These are phyloP conservation scores for Coniferiporia sulphurascens DNA, from an alignment of 1,284 basidiomycete genomes.

Conservation along the genomic window DNA sequence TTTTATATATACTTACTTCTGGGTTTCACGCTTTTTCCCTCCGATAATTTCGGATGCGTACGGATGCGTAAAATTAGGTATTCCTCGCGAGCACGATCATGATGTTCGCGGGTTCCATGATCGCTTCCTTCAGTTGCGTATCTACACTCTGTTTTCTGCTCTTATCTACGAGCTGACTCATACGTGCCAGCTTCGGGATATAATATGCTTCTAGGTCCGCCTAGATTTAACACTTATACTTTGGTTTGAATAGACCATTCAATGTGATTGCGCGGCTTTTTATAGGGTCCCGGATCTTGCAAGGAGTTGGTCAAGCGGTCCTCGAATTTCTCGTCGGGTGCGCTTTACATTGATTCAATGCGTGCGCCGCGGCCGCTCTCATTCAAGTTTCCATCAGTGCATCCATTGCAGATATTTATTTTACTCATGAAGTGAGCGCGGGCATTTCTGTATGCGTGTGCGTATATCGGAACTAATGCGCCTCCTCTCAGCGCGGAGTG, in stretches of 20 bases:
- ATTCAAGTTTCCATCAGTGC: conserved; percentile 5
- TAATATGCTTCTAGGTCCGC: conserved; percentile 18
- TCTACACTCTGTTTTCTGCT: not conserved
- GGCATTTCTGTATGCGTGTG: not conserved
- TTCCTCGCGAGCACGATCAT: conserved; percentile 21
- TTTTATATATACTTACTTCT: not conserved
- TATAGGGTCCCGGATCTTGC: conserved; percentile 25
- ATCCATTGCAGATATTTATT: conserved; percentile 23
- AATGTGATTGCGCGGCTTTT: not conserved
- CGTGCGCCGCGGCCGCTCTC: not conserved
- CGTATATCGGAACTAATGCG: not conserved
- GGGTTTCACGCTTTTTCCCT: not conserved
- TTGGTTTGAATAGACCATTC: not conserved
- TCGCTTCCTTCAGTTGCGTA: conserved; percentile 18
- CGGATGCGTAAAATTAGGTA: conserved; percentile 8
- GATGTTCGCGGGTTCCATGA: conserved; percentile 21
- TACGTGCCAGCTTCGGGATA: conserved; percentile 19
- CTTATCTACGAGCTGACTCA: not conserved
- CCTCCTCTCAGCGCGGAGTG: conserved; percentile 15
- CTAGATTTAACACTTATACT: no score
- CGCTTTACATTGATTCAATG: not conserved
- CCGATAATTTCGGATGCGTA: no score
- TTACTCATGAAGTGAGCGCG: conserved; percentile 21
- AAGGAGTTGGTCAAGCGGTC: conserved; percentile 30
- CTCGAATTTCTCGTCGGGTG: conserved; percentile 29